Evolutionary conservation across 1,284 basidiomycete genomes (phyloP), one percentile per base, ranked within the genome.

Genomic region (Cystobasidiaceae sp.): DNA sequence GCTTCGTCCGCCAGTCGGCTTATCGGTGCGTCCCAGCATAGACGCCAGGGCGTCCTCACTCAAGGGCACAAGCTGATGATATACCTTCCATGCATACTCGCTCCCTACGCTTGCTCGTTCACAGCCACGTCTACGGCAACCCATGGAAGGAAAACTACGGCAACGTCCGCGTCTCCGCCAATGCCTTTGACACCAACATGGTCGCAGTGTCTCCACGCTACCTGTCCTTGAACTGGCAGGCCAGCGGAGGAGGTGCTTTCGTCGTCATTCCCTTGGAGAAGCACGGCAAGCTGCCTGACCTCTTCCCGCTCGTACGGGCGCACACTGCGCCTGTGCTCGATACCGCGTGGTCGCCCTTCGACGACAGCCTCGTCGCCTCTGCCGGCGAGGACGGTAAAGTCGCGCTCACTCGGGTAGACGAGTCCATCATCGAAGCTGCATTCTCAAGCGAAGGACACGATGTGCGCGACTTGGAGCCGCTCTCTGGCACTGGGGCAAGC

Each of bases 131-230:
- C 33, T 64, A 32, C 19, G 52, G 61, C 27, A 37, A 50, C 8
- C 49, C 50, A 19, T 46, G 34, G 37, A 64, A 59, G 48, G 57
- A 66, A 17, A 58, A 30, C 51, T 66, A 58, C 39, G 44, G 55
- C 34, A 66, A 66, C 34, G 25, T 66, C 43, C 34, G 45, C 30
- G 34, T 46, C 17, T 32, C 25, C 55, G 71, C 69, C 75, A 89
- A 84, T 70, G 92, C 94, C 17, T 97, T 92, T 92, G 94, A 98
- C 78, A 97, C 94, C 49, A 96, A 97, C 77, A 80, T 97, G 69
- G 81, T 97, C 71, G 82, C 89, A 69, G 89, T 89, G 1, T 69
- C 67, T 21, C 71, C 90, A 88, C 82, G 85, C 80, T 96, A 90
- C 78, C 80, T 96, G 73, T 87, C 87, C 62, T 78, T 97, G 68